Conservation (phyloP, 768 basidiomycete species). For the Suillus subalutaceus region DNA sequence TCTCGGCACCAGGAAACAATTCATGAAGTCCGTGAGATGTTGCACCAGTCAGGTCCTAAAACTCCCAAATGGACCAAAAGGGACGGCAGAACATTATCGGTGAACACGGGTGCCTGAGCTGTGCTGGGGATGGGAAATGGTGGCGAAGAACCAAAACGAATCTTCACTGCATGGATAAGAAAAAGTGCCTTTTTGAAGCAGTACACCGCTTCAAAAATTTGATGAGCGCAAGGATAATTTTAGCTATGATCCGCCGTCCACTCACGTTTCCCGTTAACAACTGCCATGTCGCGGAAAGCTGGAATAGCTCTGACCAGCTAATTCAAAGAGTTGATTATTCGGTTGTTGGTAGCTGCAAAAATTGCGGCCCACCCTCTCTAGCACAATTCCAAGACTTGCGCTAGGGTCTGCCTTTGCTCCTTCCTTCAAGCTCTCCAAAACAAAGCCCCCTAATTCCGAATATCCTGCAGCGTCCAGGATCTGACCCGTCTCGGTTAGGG, state of each 20-base stretch:
- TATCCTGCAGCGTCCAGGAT: conserved; percentile 64
- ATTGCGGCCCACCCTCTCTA: conserved; percentile 57
- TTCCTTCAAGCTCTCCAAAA: conserved; percentile 67
- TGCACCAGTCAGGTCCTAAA: conserved; percentile 59
- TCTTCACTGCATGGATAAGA: conserved; percentile 66
- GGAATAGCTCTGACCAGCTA: conserved; percentile 80
- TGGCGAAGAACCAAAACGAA: conserved; percentile 65
- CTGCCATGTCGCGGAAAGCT: conserved; percentile 77
- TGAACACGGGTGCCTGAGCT: conserved; percentile 62
- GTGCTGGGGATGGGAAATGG: conserved; percentile 69
- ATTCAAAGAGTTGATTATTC: conserved; percentile 6
- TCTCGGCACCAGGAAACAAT: conserved; percentile 53
- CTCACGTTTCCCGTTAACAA: conserved; percentile 65
- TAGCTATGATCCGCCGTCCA: conserved; percentile 16
- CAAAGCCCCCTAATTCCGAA: conserved; percentile 72
- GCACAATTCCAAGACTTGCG: conserved; percentile 54
- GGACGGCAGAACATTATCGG: conserved; percentile 86
- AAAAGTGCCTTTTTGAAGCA: conserved; percentile 91
- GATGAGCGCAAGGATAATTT: conserved; percentile 7
- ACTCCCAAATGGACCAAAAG: conserved; percentile 77
- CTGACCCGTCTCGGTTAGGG: conserved; percentile 73
- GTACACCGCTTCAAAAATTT: conserved; percentile 61
- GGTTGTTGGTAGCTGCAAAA: conserved; percentile 7
- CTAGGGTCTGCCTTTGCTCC: conserved; percentile 41
- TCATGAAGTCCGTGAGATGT: conserved; percentile 43